Base-by-base conservation (phyloP, 305 asterid species). In the Striga hermonthica region DNA sequence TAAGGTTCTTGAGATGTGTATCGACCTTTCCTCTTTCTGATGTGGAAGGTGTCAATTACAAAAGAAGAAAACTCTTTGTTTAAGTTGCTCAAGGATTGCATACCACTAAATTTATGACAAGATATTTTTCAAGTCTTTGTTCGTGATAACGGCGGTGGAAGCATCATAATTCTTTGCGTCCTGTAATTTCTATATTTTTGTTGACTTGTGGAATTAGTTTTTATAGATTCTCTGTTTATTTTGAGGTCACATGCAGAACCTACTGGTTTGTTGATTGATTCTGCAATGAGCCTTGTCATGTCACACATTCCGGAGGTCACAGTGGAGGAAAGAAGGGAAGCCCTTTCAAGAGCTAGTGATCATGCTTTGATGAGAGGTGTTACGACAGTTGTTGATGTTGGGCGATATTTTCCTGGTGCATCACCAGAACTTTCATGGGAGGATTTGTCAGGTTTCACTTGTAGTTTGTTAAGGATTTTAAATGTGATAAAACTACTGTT, bases 261-360 rank as follows among this genome's bases (percentile, higher is more conserved):
- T 49, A 84, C 92, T 70, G 99, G 99, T 63, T 75, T 90, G 78
- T 67, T 93, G 84, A 78, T 90, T 75, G 99, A 93, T 81, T 88
- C 96, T 75, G 96, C 97, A 31, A 93, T 93, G 97, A 83, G 85
- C 81, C 92, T 82, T 68, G 78, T 93, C 65, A 67, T 80, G 43
- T 57, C 87, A 67, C 75, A 73, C 81, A 78, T 90, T 43, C 97
- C 96, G 11, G 88, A 90, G 68, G 82, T 76, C 69, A 76, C 95
- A 12, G 74, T 81, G 56, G 85, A 86, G 57, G 95, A 86, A 74
- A 84, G 89, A 78, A 86, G 96, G 85, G 89, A 86, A 76, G 97
- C 97, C 62, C 80, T 93, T 68, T 52, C 65, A 36, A 74, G 94
- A 81, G 99, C 97, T 65, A 84, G 95, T 74, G 76, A 80, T 44